phyloP scores from a whole-genome alignment of 228 moss, liverwort and hornwort genomes.

The Sphagnum magellanicum region DNA sequence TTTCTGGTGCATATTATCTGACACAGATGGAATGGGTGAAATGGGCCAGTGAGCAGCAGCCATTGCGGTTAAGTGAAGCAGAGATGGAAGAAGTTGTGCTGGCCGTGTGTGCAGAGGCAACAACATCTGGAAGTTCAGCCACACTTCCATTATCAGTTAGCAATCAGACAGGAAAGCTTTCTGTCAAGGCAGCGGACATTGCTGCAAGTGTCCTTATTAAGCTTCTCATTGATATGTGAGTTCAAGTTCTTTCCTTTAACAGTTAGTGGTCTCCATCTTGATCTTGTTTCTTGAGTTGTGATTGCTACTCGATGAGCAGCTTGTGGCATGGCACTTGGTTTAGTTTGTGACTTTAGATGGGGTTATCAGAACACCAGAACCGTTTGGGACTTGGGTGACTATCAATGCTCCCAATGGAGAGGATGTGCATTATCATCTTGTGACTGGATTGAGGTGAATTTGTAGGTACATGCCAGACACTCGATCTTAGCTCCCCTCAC shows the following conservation, averaged over 20 bases:
- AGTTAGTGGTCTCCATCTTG: too few species aligned
- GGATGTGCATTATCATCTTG: too few species aligned
- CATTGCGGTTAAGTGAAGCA: slow-evolving; percentile 82
- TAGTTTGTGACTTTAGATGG: too few species aligned
- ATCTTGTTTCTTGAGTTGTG: too few species aligned
- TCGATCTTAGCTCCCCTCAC: slow-evolving; percentile 80
- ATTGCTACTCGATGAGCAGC: too few species aligned
- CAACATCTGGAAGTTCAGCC: slow-evolving; percentile 49
- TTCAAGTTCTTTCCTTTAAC: background rate
- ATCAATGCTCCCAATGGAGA: too few species aligned
- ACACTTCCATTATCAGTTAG: slow-evolving; percentile 56
- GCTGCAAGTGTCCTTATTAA: slow-evolving; percentile 99
- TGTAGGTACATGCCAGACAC: slow-evolving; percentile 94
- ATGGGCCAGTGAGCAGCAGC: slow-evolving; percentile 83
- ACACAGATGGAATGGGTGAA: too few species aligned
- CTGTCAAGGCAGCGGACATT: slow-evolving; percentile 80
- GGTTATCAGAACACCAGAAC: too few species aligned
- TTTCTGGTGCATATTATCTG: too few species aligned
- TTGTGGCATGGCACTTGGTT: too few species aligned
- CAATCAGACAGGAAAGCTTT: slow-evolving; percentile 77
- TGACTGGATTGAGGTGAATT: slow-evolving; percentile 3
- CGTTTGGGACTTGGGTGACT: too few species aligned
- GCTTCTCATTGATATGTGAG: slow-evolving; percentile 97
- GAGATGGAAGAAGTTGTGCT: slow-evolving; percentile 99
- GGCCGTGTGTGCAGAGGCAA: slow-evolving; percentile 90